Conservation (phyloP, 495 filamentous ascomycete genomes). For the Jackrogersella multiformis region DNA sequence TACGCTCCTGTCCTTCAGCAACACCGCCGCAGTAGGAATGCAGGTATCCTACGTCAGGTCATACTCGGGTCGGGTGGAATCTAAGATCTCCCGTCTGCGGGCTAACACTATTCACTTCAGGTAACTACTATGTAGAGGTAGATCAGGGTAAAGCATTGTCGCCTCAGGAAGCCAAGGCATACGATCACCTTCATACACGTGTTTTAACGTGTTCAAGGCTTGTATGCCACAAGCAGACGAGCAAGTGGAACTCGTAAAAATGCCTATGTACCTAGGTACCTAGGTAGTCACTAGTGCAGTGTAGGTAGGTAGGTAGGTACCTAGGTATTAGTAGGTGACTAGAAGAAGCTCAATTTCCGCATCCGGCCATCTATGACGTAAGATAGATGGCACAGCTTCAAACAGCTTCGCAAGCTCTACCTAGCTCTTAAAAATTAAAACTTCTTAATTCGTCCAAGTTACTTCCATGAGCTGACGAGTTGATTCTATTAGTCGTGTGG, state of each 20-base stretch:
- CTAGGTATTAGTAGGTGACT: too few species aligned
- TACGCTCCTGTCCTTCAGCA: background rate
- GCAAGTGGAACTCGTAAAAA: background rate
- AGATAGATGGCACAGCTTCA: conserved; percentile 8
- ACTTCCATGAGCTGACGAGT: background rate
- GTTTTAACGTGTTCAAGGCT: too few species aligned
- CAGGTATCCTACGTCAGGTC: conserved; percentile 9
- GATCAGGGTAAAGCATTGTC: too few species aligned
- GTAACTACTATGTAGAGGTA: too few species aligned
- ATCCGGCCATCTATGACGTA: conserved; percentile 41
- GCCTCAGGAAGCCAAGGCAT: too few species aligned
- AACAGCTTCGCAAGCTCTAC: conserved; percentile 13
- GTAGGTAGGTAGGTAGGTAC: too few species aligned
- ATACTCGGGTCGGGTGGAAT: background rate
- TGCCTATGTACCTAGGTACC: background rate
- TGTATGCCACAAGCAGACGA: too few species aligned
- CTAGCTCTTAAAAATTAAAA: background rate
- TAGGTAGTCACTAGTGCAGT: too few species aligned
- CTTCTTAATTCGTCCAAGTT: conserved; percentile 12
- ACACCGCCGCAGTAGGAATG: background rate
- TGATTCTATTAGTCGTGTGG: conserved; percentile 18
- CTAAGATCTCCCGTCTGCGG: conserved; percentile 16
- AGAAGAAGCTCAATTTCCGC: conserved; percentile 27
- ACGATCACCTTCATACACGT: too few species aligned
- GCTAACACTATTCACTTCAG: too few species aligned